Evolutionary conservation across 768 basidiomycete genomes (phyloP).

Genomic region (Candolleomyces efflorescens): DNA sequence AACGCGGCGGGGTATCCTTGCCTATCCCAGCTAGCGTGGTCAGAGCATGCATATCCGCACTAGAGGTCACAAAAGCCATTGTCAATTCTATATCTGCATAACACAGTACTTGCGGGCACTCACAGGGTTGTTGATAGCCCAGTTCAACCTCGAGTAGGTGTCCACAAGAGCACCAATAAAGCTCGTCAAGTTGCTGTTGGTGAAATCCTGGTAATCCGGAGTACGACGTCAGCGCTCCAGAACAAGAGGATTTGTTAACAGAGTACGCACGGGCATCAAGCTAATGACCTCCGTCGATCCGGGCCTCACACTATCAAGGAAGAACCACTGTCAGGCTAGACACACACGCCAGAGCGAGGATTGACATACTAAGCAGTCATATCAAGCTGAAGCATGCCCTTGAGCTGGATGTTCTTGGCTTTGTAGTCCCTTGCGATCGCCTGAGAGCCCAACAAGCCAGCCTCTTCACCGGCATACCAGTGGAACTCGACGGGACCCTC

Average conservation of each 20-base stretch:
- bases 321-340: slow-evolving; percentile 1
- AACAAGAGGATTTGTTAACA: background rate
- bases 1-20: slow-evolving; percentile 42
- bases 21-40: slow-evolving; percentile 35
- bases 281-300: slow-evolving; percentile 36
- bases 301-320: slow-evolving; percentile 36
- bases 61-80: background rate
- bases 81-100: no score
- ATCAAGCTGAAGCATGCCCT: slow-evolving; percentile 42
- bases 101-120: no score
- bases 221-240: no score
- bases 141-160: slow-evolving; percentile 37
- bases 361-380: slow-evolving; percentile 37
- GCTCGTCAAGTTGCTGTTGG: slow-evolving; percentile 30
- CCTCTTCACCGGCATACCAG: slow-evolving; percentile 42
- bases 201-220: slow-evolving; percentile 20
- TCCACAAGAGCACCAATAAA: slow-evolving; percentile 39
- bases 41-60: slow-evolving; percentile 28
- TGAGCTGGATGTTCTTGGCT: slow-evolving; percentile 33
- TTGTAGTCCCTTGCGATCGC: slow-evolving; percentile 50
- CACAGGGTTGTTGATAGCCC: slow-evolving; percentile 27
- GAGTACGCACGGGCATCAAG: slow-evolving; percentile 23
- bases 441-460: slow-evolving; percentile 43
- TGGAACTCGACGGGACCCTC: slow-evolving; percentile 39
- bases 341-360: background rate